phyloP scores from a whole-genome alignment of 2,329 filamentous ascomycete species.

The Diplodia seriata region DNA sequence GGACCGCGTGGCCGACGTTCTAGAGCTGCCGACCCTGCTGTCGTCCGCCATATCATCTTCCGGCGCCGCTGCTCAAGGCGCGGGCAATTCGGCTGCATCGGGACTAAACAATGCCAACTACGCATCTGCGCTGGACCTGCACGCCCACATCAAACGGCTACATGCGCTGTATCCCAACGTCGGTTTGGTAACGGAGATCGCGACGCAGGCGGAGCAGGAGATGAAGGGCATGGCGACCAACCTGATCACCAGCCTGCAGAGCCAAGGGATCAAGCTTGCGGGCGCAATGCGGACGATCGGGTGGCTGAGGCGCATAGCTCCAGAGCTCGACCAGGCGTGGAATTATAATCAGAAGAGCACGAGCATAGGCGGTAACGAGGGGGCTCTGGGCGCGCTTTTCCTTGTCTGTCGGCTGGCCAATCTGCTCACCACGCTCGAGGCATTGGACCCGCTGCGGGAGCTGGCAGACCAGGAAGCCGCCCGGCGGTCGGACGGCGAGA shows the following conservation, averaged over 20 bases:
- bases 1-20: constrained; percentile 85
- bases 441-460: constrained; percentile 82
- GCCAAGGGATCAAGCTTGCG: constrained; percentile 82
- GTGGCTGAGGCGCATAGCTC: constrained; percentile 86
- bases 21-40: constrained; percentile 86
- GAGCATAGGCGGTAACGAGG: constrained; percentile 56
- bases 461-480: constrained; percentile 85
- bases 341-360: constrained; percentile 39
- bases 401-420: constrained; percentile 84
- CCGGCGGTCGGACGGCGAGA: constrained; percentile 46
- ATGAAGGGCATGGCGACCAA: constrained; percentile 90
- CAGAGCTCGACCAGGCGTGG: constrained; percentile 69
- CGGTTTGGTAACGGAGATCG: constrained; percentile 73
- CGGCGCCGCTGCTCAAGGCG: constrained; percentile 49
- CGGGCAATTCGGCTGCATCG: constrained; percentile 48
- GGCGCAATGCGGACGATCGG: constrained; percentile 89
- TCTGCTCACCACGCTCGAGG: constrained; percentile 78
- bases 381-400: constrained; percentile 81
- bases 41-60: constrained; percentile 74
- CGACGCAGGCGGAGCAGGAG: constrained; percentile 78
- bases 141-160: constrained; percentile 89
- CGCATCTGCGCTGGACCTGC: constrained; percentile 86
- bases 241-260: constrained; percentile 77
- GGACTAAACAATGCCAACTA: constrained; percentile 69
- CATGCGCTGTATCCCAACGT: constrained; percentile 83